A percentile compares a stretch with the other conserved stretches of the same genome.
Conservation (phyloP, 192 early-diverging fungal species). For the Rhizophagus clarus region DNA sequence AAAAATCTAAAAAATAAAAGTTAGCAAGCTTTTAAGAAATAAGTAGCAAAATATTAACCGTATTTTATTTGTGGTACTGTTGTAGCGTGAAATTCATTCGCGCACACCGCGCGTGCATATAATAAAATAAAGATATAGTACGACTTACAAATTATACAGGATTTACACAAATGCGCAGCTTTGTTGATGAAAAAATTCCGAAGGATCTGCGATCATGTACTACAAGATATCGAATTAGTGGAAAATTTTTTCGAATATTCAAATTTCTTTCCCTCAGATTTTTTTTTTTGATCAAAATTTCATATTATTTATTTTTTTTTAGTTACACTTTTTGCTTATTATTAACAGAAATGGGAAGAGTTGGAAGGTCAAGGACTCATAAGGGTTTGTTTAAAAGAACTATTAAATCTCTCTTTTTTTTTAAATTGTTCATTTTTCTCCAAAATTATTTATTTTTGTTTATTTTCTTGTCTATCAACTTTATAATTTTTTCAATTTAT, state of each 20-base stretch:
- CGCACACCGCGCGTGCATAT: neutral
- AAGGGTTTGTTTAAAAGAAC: constrained; percentile 30
- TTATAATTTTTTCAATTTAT: neutral
- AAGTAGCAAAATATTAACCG: no score
- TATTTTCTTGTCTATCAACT: neutral
- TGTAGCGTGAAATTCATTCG: neutral
- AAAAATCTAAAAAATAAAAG: no score
- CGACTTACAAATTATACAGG: no score
- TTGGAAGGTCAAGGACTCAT: constrained; percentile 55
- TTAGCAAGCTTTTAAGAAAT: no score
- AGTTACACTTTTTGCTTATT: neutral
- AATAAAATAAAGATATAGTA: neutral
- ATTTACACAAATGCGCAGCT: neutral
- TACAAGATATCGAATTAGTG: neutral
- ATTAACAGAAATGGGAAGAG: constrained; percentile 46
- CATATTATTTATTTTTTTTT: neutral
- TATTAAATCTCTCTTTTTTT: neutral
- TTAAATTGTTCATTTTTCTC: no score
- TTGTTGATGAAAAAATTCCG: constrained; percentile 7
- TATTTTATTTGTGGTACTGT: no score
- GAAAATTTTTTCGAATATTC: no score
- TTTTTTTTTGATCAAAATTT: neutral
- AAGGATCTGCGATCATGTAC: neutral
- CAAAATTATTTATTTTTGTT: no score
- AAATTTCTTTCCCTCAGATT: neutral